Evolutionary conservation across 306 rosid genomes (phyloP).

Genomic region (Purshia tridentata): DNA sequence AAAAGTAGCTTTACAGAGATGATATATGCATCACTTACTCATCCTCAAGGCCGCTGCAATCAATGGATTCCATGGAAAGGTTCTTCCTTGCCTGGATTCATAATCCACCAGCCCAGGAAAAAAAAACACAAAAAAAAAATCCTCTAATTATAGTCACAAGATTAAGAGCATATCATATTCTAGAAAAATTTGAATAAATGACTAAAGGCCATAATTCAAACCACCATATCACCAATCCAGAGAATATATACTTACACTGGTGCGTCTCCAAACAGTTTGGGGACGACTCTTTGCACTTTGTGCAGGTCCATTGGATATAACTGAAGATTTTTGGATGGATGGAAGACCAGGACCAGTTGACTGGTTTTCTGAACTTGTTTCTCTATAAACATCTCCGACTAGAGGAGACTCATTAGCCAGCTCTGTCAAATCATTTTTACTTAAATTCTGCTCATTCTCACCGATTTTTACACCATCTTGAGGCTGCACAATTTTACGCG

Average conservation of each 20-base stretch:
- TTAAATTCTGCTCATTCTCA: conserved; percentile 31
- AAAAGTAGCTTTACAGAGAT: conserved; percentile 21
- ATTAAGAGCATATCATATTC: conserved; percentile 16
- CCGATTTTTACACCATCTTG: conserved; percentile 34
- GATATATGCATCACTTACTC: conserved; percentile 66
- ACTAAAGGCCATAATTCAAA: conserved; percentile 22
- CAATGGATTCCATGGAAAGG: conserved; percentile 87
- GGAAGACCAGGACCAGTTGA: conserved; percentile 35
- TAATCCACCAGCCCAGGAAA: conserved; percentile 13
- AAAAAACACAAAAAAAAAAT: conserved; percentile 1
- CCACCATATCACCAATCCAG: conserved; percentile 7
- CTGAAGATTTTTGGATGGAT: conserved; percentile 48
- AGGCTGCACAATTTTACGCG: conserved; percentile 32
- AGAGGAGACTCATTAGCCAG: conserved; percentile 36
- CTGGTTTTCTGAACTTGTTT: conserved; percentile 28
- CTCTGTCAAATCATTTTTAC: conserved; percentile 25
- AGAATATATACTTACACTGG: conserved; percentile 62
- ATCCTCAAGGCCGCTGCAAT: conserved; percentile 42
- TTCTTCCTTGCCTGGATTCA: conserved; percentile 83
- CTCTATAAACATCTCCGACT: conserved; percentile 31
- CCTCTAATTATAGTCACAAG: background rate
- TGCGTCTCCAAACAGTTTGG: conserved; percentile 54
- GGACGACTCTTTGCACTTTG: conserved; percentile 32
- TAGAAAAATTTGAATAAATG: conserved; percentile 20
- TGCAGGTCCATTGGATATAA: conserved; percentile 45